Evolutionary conservation across 2,329 filamentous ascomycete species (phyloP).

Genomic region (Ophiocordyceps unilateralis): DNA sequence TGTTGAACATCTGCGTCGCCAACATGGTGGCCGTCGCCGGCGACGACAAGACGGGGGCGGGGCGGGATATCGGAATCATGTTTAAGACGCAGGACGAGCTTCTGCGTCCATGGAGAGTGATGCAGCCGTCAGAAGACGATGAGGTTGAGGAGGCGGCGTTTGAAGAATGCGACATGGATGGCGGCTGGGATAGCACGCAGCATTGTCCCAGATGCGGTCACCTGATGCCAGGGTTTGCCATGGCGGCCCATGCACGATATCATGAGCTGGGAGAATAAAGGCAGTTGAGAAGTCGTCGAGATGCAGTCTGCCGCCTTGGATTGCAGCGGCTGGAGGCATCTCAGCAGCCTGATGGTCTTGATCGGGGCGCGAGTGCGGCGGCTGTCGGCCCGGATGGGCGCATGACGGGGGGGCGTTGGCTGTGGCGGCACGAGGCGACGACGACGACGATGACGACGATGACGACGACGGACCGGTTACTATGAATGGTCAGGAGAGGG

Average conservation of each 20-base stretch:
- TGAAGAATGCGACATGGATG: conserved; percentile 7
- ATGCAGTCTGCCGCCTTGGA: neutral
- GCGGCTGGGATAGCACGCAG: conserved; percentile 14
- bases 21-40: too few relatives aligned
- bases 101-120: conserved; percentile 46
- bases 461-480: too few relatives aligned
- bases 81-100: conserved; percentile 58
- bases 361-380: neutral
- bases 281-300: neutral
- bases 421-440: neutral
- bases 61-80: conserved; percentile 68
- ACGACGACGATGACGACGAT: neutral
- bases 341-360: neutral
- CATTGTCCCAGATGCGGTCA: conserved; percentile 33
- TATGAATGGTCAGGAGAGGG: neutral
- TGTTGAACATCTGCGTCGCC: conserved; percentile 75
- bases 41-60: conserved; percentile 33
- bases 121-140: conserved; percentile 15
- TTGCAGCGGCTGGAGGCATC: neutral
- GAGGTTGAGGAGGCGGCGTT: conserved; percentile 1
- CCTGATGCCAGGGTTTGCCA: conserved; percentile 37
- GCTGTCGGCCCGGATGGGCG: neutral
- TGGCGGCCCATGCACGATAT: conserved; percentile 31
- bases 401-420: neutral
- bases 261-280: conserved; percentile 13